phyloP scores from a whole-genome alignment of 2,329 filamentous ascomycete genomes.

The Cordyceps militaris region DNA sequence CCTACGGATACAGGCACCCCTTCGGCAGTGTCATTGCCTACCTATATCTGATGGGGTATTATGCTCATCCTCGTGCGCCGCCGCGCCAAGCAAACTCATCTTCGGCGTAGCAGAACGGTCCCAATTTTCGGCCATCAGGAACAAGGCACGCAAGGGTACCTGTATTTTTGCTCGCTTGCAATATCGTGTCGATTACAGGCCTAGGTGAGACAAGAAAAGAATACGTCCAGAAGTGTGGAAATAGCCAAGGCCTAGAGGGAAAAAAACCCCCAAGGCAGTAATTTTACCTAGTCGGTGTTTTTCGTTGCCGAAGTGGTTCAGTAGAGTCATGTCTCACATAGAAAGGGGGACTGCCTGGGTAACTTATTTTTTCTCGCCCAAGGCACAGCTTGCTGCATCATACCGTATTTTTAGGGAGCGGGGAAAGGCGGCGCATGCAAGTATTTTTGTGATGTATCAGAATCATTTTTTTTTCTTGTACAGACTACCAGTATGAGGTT shows the following conservation, averaged over 20 bases:
- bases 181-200: background rate
- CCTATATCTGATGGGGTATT: conserved; percentile 2
- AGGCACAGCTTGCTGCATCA: background rate
- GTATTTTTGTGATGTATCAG: conserved; percentile 10
- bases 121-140: background rate
- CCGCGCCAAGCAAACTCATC: background rate
- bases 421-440: background rate
- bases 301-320: background rate
- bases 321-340: conserved; percentile 8
- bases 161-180: background rate
- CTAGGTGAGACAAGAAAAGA: background rate
- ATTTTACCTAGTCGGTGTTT: background rate
- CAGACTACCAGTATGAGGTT: conserved; percentile 6
- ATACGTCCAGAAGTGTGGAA: background rate
- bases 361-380: background rate
- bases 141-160: background rate
- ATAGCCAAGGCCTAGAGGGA: background rate
- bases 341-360: background rate
- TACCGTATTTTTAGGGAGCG: background rate
- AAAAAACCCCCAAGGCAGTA: background rate
- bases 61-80: background rate
- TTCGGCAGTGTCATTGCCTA: background rate
- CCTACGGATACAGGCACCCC: background rate
- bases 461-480: conserved; percentile 10
- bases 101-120: background rate